Percentiles rank a stretch among this genome's conserved stretches.
These are phyloP conservation scores for Ganoderma resinaceum DNA, from an alignment of 1,284 basidiomycete species.

Conservation along the genomic window DNA sequence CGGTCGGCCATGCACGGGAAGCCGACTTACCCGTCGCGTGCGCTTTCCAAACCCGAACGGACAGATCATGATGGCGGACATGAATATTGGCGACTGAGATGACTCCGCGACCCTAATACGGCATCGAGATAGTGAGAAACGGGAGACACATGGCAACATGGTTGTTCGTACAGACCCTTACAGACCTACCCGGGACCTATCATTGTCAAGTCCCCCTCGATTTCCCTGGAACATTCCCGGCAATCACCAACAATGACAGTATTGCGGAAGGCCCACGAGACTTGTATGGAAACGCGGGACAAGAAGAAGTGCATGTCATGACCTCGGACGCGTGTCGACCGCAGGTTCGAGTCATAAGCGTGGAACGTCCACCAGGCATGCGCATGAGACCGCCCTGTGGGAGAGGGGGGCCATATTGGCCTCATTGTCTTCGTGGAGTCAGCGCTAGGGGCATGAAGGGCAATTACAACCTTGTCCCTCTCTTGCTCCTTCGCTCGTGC, in stretches of 20 bases:
- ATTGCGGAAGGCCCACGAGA: not conserved
- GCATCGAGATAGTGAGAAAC: not conserved
- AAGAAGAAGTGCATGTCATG: not conserved
- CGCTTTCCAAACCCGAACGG: not conserved
- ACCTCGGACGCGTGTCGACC: not conserved
- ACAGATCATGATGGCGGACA: constrained; percentile 2
- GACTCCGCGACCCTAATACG: not conserved
- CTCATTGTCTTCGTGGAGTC: not conserved
- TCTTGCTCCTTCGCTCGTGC: not conserved
- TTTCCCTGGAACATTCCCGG: not conserved
- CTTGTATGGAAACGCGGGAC: not conserved
- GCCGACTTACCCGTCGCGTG: not conserved
- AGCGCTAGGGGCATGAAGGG: not conserved
- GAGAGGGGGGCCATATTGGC: not conserved
- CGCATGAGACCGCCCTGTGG: not conserved
- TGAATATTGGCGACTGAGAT: not conserved
- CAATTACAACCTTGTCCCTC: not conserved
- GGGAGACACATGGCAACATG: constrained; percentile 1
- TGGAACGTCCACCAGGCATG: not conserved
- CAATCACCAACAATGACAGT: constrained; percentile 4
- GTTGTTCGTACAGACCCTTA: not conserved
- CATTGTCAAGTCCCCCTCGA: not conserved
- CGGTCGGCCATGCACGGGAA: not conserved
- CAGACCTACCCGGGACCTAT: too few relatives aligned
- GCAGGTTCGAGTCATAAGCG: not conserved